These are phyloP conservation scores for Globisporangium abappressorium DNA, from an alignment of 352 stramenopile species.

Conservation along the genomic window DNA sequence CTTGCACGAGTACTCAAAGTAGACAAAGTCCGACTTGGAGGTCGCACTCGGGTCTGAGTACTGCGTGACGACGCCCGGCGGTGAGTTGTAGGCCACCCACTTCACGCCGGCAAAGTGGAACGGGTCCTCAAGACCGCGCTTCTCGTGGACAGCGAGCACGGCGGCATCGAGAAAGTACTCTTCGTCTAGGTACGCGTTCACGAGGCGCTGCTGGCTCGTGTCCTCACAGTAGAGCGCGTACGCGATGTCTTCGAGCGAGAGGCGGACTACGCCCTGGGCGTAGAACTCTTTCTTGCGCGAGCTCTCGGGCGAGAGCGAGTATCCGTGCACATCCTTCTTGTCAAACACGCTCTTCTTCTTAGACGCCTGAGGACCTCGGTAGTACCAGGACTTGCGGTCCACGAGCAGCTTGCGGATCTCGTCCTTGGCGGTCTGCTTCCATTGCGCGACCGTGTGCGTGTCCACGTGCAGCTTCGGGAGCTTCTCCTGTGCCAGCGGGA, in stretches of 20 bases:
- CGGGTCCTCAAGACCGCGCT: conserved; percentile 25
- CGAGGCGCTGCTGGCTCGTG: conserved; percentile 34
- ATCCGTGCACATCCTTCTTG: conserved; percentile 7
- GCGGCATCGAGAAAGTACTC: conserved; percentile 34
- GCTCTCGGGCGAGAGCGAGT: neutral
- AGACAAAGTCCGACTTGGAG: conserved; percentile 13
- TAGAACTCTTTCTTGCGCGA: conserved; percentile 16
- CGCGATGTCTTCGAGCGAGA: conserved; percentile 28
- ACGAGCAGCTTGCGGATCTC: conserved; percentile 2
- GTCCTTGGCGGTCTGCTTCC: neutral
- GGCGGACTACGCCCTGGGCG: conserved; percentile 12
- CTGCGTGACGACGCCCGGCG: conserved; percentile 2
- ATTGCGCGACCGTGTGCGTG: neutral
- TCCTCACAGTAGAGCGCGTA: conserved; percentile 43
- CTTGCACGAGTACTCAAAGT: conserved; percentile 18
- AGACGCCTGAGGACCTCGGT: neutral
- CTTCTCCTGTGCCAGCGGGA: conserved; percentile 4
- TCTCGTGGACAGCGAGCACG: conserved; percentile 38
- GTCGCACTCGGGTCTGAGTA: conserved; percentile 3
- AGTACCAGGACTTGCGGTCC: conserved; percentile 11
- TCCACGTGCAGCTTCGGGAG: conserved; percentile 6
- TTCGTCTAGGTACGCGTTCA: conserved; percentile 25
- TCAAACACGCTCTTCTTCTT: conserved; percentile 12
- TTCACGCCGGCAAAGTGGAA: conserved; percentile 63
- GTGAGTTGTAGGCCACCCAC: conserved; percentile 23